Evolutionary conservation across 345 rosid species (phyloP), one percentile per base, ranked within the genome.

Genomic region (Diplotaxis tenuifolia): DNA sequence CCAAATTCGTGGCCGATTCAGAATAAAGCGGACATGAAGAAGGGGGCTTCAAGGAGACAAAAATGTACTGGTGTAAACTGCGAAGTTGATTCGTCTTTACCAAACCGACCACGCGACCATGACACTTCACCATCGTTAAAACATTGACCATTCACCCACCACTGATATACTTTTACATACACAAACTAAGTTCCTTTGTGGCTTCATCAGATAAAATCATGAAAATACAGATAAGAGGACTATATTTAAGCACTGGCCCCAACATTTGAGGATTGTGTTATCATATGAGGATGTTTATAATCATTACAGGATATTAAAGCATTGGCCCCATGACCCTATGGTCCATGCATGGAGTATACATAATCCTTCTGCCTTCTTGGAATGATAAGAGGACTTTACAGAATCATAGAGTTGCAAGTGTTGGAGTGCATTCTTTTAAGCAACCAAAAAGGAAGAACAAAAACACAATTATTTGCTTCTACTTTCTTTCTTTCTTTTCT

Each of bases 71-170:
- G 21, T 58, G 53, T 23, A 67, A 53, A 67, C 18, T 57, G 58
- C 42, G 34, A 62, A 40, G 71, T 62, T 62, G 60, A 63, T 64
- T 20, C 56, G 71, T 63, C 61, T 56, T 57, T 64, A 76, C 71
- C 47, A 64, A 69, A 70, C 67, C 75, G 71, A 70, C 75, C 45
- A 64, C 14, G 45, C 19, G 19, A 76, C 54, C 67, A 49, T 57
- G 72, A 71, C 67, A 65, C 63, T 76, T 70, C 70, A 63, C 71
- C 75, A 55, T 75, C 25, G 32, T 55, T 54, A 38, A 54, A 42
- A 58, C 67, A 65, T 58, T 34, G 80, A 77, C 76, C 68, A 25
- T 49, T 65, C 68, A 77, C 63, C 80, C 47, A 77, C 66, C 66
- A 4, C 8, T 53, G 38, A 60, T 60, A 31, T 18, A 58, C 32